Conservation (phyloP, 2,329 filamentous ascomycete genomes). For the Hypoxylon sp. region DNA sequence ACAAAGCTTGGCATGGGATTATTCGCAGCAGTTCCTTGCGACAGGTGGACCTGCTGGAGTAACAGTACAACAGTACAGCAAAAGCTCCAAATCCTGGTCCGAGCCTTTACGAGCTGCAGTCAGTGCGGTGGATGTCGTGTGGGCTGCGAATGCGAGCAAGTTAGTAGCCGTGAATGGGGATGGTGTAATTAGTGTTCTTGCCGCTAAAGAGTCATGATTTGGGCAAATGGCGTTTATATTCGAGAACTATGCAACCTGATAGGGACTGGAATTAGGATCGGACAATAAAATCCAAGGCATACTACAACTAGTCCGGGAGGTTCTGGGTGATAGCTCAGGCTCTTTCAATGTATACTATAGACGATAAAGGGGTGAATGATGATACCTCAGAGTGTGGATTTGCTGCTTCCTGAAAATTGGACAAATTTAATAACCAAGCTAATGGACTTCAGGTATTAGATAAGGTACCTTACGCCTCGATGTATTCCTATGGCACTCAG, state of each 20-base stretch:
- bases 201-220: constrained; percentile 61
- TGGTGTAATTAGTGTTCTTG: constrained; percentile 80
- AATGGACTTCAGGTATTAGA: background rate
- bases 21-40: constrained; percentile 92
- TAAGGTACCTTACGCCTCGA: too few species aligned
- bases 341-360: constrained; percentile 30
- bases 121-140: constrained; percentile 79
- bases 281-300: constrained; percentile 5
- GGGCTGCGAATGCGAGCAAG: constrained; percentile 82
- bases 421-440: background rate
- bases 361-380: background rate
- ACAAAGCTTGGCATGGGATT: constrained; percentile 87
- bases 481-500: too few species aligned
- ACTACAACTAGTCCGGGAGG: background rate
- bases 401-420: constrained; percentile 3
- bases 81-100: constrained; percentile 88
- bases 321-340: background rate
- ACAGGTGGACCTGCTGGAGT: constrained; percentile 84
- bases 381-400: constrained; percentile 11
- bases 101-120: constrained; percentile 85
- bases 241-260: constrained; percentile 5
- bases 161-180: constrained; percentile 82
- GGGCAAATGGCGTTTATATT: constrained; percentile 12
- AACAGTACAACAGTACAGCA: constrained; percentile 90
- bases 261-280: constrained; percentile 3